Conservation (phyloP, 2,329 filamentous ascomycete species). For the Fusarium liriodendri region DNA sequence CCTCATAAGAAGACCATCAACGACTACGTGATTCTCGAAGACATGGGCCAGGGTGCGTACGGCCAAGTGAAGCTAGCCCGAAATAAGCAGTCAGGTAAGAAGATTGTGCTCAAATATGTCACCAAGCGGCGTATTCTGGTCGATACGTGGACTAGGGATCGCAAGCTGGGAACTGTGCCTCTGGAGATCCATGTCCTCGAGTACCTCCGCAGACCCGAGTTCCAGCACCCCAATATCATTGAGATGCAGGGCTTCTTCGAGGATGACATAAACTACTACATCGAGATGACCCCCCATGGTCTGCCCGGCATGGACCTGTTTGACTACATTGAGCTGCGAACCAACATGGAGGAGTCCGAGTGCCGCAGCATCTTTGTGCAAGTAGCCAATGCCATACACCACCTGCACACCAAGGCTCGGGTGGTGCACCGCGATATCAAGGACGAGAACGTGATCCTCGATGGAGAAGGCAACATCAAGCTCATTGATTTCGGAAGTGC, state of each 20-base stretch:
- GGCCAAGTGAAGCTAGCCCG: slow-evolving; percentile 96
- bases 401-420: slow-evolving; percentile 88
- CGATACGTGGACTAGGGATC: slow-evolving; percentile 97
- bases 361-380: slow-evolving; percentile 96
- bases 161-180: slow-evolving; percentile 91
- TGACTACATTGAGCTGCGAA: slow-evolving; percentile 96
- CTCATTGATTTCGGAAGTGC: slow-evolving; percentile 98
- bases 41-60: slow-evolving; percentile 98
- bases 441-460: slow-evolving; percentile 96
- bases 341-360: slow-evolving; percentile 96
- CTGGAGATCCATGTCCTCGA: slow-evolving; percentile 97
- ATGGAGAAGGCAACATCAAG: slow-evolving; percentile 95
- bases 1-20: slow-evolving; percentile 83
- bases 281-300: slow-evolving; percentile 96
- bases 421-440: slow-evolving; percentile 99
- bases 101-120: slow-evolving; percentile 96
- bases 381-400: slow-evolving; percentile 88
- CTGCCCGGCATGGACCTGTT: slow-evolving; percentile 98
- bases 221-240: slow-evolving; percentile 76
- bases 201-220: slow-evolving; percentile 82
- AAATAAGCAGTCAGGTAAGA: slow-evolving; percentile 82
- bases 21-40: slow-evolving; percentile 92
- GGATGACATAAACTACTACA: slow-evolving; percentile 95
- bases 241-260: slow-evolving; percentile 81
- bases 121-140: slow-evolving; percentile 97